A percentile compares a stretch with the other conserved stretches of the same genome.
These are phyloP conservation scores for Hyphodiscus hymeniophilus DNA, from an alignment of 495 filamentous ascomycete species.

Conservation along the genomic window DNA sequence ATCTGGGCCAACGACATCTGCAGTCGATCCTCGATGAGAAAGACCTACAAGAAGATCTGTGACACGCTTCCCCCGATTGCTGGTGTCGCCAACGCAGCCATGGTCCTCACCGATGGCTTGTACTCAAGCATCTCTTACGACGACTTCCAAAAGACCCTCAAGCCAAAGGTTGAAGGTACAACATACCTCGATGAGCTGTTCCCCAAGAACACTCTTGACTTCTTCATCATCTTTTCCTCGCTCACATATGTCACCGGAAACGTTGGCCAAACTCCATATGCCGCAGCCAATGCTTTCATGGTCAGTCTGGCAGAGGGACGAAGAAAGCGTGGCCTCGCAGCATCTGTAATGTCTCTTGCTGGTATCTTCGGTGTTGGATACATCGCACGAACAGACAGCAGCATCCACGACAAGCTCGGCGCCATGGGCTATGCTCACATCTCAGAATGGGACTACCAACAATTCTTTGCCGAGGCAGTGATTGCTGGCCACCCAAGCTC, in stretches of 20 bases:
- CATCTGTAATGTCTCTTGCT: conserved; percentile 47
- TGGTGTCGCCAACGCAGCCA: conserved; percentile 40
- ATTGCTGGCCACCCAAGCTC: conserved; percentile 25
- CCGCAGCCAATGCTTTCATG: conserved; percentile 44
- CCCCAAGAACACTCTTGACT: conserved; percentile 35
- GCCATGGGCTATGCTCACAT: conserved; percentile 15
- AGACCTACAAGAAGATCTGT: conserved; percentile 9
- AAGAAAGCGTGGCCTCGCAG: conserved; percentile 8
- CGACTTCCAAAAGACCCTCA: conserved; percentile 20
- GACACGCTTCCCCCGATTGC: conserved; percentile 29
- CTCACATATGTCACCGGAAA: conserved; percentile 38
- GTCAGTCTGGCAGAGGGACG: conserved; percentile 26
- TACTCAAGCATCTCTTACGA: conserved; percentile 31
- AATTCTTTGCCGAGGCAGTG: conserved; percentile 52
- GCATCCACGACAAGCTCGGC: background rate
- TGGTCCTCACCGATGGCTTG: conserved; percentile 35
- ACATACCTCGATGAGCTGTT: conserved; percentile 33
- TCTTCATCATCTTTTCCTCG: conserved; percentile 52
- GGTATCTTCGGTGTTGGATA: conserved; percentile 50
- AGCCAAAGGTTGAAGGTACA: conserved; percentile 34
- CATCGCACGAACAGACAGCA: conserved; percentile 19
- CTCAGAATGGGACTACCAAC: conserved; percentile 51
- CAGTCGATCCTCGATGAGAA: conserved; percentile 1
- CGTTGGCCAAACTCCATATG: conserved; percentile 40
- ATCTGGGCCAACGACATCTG: conserved; percentile 13